Evolutionary conservation across 371 early-diverging fungal genomes (phyloP).

Genomic region (Conidiobolus incongruus): DNA sequence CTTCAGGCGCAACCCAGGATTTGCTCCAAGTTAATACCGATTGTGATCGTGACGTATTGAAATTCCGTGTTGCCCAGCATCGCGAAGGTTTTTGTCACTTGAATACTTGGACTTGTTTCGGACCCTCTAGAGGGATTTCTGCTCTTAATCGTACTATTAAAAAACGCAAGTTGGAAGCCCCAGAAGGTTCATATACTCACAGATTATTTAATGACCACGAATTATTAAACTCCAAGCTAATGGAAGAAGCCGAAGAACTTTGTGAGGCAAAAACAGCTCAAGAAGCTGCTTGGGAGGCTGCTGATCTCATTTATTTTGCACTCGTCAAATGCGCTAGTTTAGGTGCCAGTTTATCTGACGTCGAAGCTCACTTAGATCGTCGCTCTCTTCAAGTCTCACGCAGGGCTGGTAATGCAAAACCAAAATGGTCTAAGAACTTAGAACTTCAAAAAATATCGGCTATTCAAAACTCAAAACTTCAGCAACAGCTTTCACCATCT

Average conservation of each 20-base stretch:
- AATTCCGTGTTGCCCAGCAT: slow-evolving; percentile 67
- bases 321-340: slow-evolving; percentile 60
- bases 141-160: slow-evolving; percentile 39
- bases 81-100: slow-evolving; percentile 91
- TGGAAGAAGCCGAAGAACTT: slow-evolving; percentile 90
- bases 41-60: slow-evolving; percentile 79
- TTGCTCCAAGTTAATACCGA: slow-evolving; percentile 54
- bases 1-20: slow-evolving; percentile 80
- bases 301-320: slow-evolving; percentile 90
- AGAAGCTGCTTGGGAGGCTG: slow-evolving; percentile 87
- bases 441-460: slow-evolving; percentile 7
- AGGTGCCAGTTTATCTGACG: slow-evolving; percentile 63
- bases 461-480: slow-evolving; percentile 3
- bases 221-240: slow-evolving; percentile 71
- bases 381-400: slow-evolving; percentile 69
- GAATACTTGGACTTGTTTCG: slow-evolving; percentile 81
- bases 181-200: slow-evolving; percentile 70
- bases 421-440: slow-evolving; percentile 20
- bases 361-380: slow-evolving; percentile 65
- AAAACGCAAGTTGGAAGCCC: slow-evolving; percentile 35
- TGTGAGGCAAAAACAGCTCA: slow-evolving; percentile 49
- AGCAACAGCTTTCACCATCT: background rate
- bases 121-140: slow-evolving; percentile 38
- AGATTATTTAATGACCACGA: slow-evolving; percentile 65
- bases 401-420: slow-evolving; percentile 86